Evolutionary conservation across 108 stramenopile species (phyloP).

Genomic region (Nitzschia inconspicua): DNA sequence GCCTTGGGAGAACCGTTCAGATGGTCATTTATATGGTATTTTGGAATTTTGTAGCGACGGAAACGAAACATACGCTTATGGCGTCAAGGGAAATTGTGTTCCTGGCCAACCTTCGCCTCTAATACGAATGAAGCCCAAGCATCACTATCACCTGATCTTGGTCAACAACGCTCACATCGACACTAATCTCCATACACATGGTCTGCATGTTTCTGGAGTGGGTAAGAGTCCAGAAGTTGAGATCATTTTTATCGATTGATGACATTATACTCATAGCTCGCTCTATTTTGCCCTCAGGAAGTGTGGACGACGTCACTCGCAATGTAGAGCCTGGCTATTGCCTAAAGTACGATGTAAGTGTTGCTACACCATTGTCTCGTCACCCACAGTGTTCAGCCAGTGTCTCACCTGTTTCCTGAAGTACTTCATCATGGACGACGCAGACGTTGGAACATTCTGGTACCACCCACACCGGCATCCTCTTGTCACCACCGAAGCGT

Average conservation of each 20-base stretch:
- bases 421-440: slow-evolving; percentile 12
- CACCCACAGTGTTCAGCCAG: too few relatives aligned
- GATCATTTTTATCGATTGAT: too few relatives aligned
- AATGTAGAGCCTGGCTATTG: slow-evolving; percentile 22
- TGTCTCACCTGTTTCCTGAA: slow-evolving; percentile 14
- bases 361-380: too few relatives aligned
- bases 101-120: slow-evolving; percentile 4
- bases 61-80: background rate
- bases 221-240: too few relatives aligned
- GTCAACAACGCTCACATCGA: slow-evolving; percentile 12
- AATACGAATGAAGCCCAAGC: slow-evolving; percentile 15
- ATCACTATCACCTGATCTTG: slow-evolving; percentile 12
- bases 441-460: slow-evolving; percentile 36
- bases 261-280: background rate
- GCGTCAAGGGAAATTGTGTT: background rate
- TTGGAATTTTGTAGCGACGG: slow-evolving; percentile 13
- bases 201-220: slow-evolving; percentile 24
- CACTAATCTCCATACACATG: slow-evolving; percentile 24
- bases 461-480: slow-evolving; percentile 40
- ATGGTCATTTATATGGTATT: too few relatives aligned
- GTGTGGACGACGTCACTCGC: slow-evolving; percentile 26
- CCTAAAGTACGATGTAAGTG: slow-evolving; percentile 19
- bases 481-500: slow-evolving; percentile 5
- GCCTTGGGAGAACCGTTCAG: too few relatives aligned
- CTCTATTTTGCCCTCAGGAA: slow-evolving; percentile 2